Evolutionary conservation across 345 rosid species (phyloP).

Genomic region (Litchi chinensis): DNA sequence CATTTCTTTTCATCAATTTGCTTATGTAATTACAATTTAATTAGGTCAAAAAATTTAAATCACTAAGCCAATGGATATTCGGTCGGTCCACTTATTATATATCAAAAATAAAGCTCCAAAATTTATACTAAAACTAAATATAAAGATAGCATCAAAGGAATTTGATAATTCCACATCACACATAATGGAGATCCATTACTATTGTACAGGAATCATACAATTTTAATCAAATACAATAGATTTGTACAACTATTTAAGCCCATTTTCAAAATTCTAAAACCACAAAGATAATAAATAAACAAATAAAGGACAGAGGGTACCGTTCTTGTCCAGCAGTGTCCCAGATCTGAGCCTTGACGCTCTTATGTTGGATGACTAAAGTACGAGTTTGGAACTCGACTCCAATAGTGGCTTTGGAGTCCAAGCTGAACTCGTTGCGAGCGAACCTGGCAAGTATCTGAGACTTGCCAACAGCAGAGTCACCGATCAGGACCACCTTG

Average conservation of each 20-base stretch:
- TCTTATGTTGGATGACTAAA: conserved; percentile 66
- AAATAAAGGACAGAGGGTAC: conserved; percentile 22
- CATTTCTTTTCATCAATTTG: background rate
- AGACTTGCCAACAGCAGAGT: conserved; percentile 94
- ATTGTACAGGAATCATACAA: background rate
- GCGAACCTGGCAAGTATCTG: conserved; percentile 85
- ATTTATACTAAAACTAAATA: too few relatives aligned
- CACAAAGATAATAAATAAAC: background rate
- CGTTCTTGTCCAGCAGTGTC: conserved; percentile 98
- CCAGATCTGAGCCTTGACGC: conserved; percentile 99
- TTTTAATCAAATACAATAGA: background rate
- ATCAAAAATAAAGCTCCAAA: too few relatives aligned
- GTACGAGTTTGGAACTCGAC: conserved; percentile 94
- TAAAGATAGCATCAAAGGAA: too few relatives aligned
- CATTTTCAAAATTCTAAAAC: background rate
- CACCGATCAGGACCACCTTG: conserved; percentile 90
- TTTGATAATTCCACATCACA: too few relatives aligned
- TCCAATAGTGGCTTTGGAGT: conserved; percentile 93
- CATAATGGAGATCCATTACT: too few relatives aligned
- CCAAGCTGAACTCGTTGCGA: conserved; percentile 79
- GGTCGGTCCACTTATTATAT: too few relatives aligned
- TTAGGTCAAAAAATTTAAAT: too few relatives aligned
- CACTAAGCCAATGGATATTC: too few relatives aligned
- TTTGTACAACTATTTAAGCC: too few relatives aligned
- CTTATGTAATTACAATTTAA: background rate